Percentiles rank a stretch among this genome's conserved stretches.
phyloP scores from a whole-genome alignment of 208 protist genomes.

The Naegleria gruberi region DNA sequence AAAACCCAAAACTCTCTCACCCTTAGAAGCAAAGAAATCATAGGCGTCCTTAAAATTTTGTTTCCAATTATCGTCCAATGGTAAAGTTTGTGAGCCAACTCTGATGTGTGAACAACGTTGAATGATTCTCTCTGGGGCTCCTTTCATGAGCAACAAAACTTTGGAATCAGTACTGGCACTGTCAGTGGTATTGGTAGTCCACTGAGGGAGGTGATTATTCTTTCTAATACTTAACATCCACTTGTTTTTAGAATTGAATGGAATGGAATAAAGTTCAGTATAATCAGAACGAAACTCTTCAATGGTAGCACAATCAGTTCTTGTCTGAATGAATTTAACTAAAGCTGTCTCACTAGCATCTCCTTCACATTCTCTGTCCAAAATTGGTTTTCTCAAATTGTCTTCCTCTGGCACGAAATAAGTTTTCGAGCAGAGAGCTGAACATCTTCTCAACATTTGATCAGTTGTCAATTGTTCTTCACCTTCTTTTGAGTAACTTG shows the following conservation, averaged over 20 bases:
- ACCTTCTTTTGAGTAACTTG: background rate
- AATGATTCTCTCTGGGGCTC: conserved; percentile 52
- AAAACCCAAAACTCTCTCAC: conserved; percentile 56
- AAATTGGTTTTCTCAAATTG: conserved; percentile 23
- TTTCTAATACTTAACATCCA: conserved; percentile 41
- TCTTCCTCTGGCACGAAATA: background rate
- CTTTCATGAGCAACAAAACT: conserved; percentile 51
- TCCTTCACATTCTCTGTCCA: background rate
- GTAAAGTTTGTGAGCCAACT: background rate
- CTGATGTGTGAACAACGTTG: background rate
- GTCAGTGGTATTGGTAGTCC: no score
- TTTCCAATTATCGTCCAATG: conserved; percentile 24
- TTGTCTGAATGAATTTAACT: background rate
- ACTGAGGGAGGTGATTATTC: background rate
- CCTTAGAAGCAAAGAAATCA: conserved; percentile 38
- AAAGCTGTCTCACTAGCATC: conserved; percentile 4
- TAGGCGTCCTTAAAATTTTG: conserved; percentile 32
- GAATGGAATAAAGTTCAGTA: conserved; percentile 42
- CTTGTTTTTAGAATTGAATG: conserved; percentile 71
- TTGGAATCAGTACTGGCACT: no score
- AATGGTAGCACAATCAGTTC: background rate
- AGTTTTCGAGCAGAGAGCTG: background rate
- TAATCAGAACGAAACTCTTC: background rate
- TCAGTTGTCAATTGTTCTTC: background rate
- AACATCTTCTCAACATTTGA: background rate